phyloP scores from a whole-genome alignment of 345 rosid species.

The Eucalyptus regnans region DNA sequence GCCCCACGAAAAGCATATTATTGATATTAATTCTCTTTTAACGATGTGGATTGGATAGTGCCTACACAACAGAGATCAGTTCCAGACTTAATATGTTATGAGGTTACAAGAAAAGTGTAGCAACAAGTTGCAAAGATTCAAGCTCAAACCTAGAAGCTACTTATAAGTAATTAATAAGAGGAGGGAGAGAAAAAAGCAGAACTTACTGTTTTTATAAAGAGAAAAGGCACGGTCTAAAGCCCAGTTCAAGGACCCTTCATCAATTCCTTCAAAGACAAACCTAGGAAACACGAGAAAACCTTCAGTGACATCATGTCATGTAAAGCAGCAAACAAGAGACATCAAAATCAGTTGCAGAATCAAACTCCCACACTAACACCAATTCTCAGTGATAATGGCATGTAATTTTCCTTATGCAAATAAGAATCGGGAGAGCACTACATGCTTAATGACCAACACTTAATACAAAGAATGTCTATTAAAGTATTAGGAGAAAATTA shows the following conservation, averaged over 20 bases:
- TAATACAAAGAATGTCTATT: neutral
- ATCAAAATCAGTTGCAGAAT: neutral
- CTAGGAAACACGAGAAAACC: neutral
- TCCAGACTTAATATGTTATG: neutral
- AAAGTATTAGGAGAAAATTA: neutral
- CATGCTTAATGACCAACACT: neutral
- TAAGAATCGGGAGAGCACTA: neutral
- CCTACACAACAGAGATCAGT: neutral
- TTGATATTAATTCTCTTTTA: neutral
- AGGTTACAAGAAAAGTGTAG: neutral
- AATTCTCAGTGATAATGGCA: neutral
- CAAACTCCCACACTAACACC: neutral
- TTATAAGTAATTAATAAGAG: neutral
- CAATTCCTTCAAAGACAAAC: slow-evolving; percentile 52
- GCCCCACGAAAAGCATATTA: neutral
- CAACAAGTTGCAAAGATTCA: neutral
- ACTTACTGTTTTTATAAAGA: slow-evolving; percentile 31
- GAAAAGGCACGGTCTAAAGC: slow-evolving; percentile 46
- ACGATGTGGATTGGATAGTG: neutral
- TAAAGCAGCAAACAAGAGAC: neutral
- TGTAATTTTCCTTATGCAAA: neutral
- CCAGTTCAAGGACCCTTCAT: slow-evolving; percentile 33
- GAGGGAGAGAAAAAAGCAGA: neutral
- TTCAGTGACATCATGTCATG: neutral
- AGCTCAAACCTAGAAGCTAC: neutral